Evolutionary conservation across 768 basidiomycete species (phyloP), one percentile per base, ranked within the genome.

Genomic region (Epithele typhae): DNA sequence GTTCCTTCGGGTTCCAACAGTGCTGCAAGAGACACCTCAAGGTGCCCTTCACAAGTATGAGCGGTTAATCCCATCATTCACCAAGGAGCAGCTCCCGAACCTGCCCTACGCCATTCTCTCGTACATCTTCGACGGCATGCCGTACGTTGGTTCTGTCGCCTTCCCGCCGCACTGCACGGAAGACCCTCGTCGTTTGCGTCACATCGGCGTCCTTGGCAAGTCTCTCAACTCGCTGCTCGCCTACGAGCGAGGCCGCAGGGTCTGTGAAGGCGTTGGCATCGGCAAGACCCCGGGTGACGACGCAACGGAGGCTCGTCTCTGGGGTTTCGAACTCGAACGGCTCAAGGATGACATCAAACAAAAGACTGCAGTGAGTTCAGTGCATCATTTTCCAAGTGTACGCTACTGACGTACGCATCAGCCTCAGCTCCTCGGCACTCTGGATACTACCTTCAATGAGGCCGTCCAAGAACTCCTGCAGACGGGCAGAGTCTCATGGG

Each of bases 361-460:
- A 59, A 81, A 75, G 63, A 75, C 76, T 1, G 66, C 75, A 4
- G 49, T 52, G 40, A 45, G 48, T 45, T 21, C 5, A 7, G 39
- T 27, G 36, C 22, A 40, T 18, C 22, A n/a, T 30, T 39, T 3
- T 17, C 5, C 17, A 4, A 37, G 5, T 19, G 10, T 23, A 39
- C 10, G 27, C 46, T 45, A 27, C 21, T 39, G 21, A 0, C 3
- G n/a, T n/a, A n/a, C n/a, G 19, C 36, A 18, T 12, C 34, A 87
- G 86, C 70, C 75, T 27, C 73, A 76, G 49, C 68, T 84, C 59
- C 65, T 78, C 49, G 68, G 45, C 19, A 68, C 67, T 10, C 87
- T 87, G 58, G 81, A 84, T 58, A 85, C 87, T 45, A 78, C 82
- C 34, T 92, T 88, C 59, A 73, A 81, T 55, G 81, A 85, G 62